These are phyloP conservation scores for Cryptomeria japonica DNA, from an alignment of 75 land plant species.

Conservation along the genomic window DNA sequence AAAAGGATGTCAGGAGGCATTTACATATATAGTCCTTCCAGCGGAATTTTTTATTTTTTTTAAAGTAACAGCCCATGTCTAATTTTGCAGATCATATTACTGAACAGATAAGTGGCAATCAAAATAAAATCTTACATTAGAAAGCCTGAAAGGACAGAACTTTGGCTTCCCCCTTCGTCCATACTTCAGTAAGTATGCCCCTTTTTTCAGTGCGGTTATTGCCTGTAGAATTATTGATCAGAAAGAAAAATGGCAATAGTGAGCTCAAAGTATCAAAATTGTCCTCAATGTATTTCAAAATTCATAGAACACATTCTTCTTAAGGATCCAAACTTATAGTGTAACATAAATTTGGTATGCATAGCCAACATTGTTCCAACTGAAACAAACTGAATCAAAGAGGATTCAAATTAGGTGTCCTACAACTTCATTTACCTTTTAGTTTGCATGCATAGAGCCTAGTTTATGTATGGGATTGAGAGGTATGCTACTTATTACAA, in stretches of 20 bases:
- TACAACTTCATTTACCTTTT: too few species aligned
- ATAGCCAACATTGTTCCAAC: background rate
- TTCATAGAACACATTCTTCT: background rate
- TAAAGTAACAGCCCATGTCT: background rate
- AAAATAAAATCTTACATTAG: slow-evolving; percentile 52
- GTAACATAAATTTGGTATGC: background rate
- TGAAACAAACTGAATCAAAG: too few species aligned
- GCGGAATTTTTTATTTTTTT: too few species aligned
- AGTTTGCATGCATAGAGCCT: too few species aligned
- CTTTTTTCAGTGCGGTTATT: slow-evolving; percentile 75
- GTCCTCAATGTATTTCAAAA: background rate
- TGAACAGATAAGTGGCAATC: background rate
- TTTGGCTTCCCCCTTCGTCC: slow-evolving; percentile 86
- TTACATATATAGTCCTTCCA: background rate
- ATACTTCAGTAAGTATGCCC: slow-evolving; percentile 70
- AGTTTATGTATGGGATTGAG: too few species aligned
- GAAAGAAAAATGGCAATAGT: background rate
- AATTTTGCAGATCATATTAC: background rate
- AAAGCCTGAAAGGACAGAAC: slow-evolving; percentile 81
- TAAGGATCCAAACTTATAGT: background rate
- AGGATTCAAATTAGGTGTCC: too few species aligned
- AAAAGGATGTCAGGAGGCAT: background rate
- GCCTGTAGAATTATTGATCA: slow-evolving; percentile 43
- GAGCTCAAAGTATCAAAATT: background rate
- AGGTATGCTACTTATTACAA: too few species aligned